Conservation (phyloP, 1,139 yeast genomes). For the Pichia sp. region DNA sequence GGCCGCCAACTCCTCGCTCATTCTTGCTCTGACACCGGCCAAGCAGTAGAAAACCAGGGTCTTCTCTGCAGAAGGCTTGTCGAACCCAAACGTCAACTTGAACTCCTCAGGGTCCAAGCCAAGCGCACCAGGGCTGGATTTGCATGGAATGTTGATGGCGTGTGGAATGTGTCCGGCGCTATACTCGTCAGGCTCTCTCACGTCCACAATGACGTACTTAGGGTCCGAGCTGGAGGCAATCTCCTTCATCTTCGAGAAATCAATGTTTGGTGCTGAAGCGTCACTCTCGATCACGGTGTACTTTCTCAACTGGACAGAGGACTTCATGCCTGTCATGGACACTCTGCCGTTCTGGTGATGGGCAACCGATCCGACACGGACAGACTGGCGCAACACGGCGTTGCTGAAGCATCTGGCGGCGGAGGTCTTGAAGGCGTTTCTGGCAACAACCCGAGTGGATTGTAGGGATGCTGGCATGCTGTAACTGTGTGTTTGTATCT, state of each 20-base stretch:
- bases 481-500: not conserved
- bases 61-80: constrained; percentile 68
- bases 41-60: constrained; percentile 87
- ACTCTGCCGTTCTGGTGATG: not conserved
- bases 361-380: not conserved
- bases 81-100: constrained; percentile 71
- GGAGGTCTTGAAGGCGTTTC: not conserved
- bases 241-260: constrained; percentile 25
- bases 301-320: constrained; percentile 9
- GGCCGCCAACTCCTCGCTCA: constrained; percentile 87
- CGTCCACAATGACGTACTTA: constrained; percentile 64
- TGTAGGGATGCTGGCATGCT: not conserved
- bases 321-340: not conserved
- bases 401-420: not conserved
- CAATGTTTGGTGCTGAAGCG: constrained; percentile 28
- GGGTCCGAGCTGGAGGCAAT: constrained; percentile 21
- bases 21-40: constrained; percentile 87
- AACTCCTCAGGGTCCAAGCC: constrained; percentile 77
- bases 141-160: constrained; percentile 84
- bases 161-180: constrained; percentile 70
- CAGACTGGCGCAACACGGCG: not conserved
- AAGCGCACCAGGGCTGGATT: constrained; percentile 91
- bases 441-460: not conserved
- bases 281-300: constrained; percentile 22
- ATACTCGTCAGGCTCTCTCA: constrained; percentile 85